Conservation (phyloP, 208 protist species). For the Crithidia brevicula region DNA sequence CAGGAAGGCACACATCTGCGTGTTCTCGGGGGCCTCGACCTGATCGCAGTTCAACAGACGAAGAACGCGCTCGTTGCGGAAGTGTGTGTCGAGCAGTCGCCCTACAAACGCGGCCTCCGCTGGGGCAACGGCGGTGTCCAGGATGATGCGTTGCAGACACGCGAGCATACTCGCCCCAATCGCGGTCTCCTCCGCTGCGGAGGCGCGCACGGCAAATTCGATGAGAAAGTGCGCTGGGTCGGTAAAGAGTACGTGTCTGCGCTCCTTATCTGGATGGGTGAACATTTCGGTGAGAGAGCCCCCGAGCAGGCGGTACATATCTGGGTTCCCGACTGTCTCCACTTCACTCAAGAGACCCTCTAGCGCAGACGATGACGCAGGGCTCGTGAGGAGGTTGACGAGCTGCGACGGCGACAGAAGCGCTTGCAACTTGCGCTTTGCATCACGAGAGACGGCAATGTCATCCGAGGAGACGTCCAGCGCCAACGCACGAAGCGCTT, state of each 20-base stretch:
- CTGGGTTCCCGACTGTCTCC: conserved; percentile 38
- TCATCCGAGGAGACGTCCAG: conserved; percentile 45
- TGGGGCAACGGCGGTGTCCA: conserved; percentile 2
- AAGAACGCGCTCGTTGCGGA: conserved; percentile 58
- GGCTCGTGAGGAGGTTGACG: conserved; percentile 19
- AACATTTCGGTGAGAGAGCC: conserved; percentile 34
- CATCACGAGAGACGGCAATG: conserved; percentile 35
- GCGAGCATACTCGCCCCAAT: conserved; percentile 26
- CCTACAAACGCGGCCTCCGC: conserved; percentile 31
- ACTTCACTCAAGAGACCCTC: conserved; percentile 46
- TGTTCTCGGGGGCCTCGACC: conserved; percentile 48
- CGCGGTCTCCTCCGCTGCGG: conserved; percentile 24
- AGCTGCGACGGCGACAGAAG: conserved; percentile 30
- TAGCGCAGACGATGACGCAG: conserved; percentile 3
- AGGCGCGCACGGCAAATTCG: conserved; percentile 42
- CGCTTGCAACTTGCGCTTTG: conserved; percentile 26
- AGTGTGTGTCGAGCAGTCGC: conserved; percentile 35
- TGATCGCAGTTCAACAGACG: conserved; percentile 78
- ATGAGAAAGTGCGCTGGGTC: conserved; percentile 35
- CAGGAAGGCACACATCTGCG: conserved; percentile 45
- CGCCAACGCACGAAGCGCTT: conserved; percentile 28
- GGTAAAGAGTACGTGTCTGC: conserved; percentile 27
- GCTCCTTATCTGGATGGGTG: conserved; percentile 1
- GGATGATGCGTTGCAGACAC: conserved; percentile 28
- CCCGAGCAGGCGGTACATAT: conserved; percentile 57